Percentiles rank a stretch among this genome's conserved stretches.
phyloP scores from a whole-genome alignment of 2,329 filamentous ascomycete genomes.

The Xylariaceae sp. region DNA sequence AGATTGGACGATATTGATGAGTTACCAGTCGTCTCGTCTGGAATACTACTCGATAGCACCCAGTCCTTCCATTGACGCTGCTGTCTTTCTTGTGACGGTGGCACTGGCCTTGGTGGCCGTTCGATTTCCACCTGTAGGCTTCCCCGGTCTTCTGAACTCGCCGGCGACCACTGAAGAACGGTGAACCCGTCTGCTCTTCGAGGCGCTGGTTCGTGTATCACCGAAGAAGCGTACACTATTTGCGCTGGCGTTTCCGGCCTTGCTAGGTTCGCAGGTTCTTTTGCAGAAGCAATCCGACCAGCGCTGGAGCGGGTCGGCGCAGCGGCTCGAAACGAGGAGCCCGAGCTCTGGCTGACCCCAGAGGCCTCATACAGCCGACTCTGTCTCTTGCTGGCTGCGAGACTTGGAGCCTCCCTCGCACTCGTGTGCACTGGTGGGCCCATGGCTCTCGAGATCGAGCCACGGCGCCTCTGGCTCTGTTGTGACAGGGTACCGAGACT shows the following conservation, averaged over 20 bases:
- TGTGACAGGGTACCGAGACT: conserved; percentile 12
- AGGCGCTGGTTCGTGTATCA: conserved; percentile 19
- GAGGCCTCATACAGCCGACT: too few relatives aligned
- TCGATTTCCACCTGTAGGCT: conserved; percentile 22
- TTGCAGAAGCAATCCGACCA: too few relatives aligned
- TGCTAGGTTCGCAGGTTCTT: too few relatives aligned
- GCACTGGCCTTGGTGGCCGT: conserved; percentile 9
- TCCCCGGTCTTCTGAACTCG: conserved; percentile 11
- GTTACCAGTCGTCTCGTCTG: not conserved
- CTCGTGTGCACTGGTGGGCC: too few relatives aligned
- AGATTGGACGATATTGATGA: not conserved
- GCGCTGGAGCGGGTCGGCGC: too few relatives aligned
- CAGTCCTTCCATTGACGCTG: conserved; percentile 16
- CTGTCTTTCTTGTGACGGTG: conserved; percentile 14
- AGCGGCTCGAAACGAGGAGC: too few relatives aligned
- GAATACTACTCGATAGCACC: conserved; percentile 5
- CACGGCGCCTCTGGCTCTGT: conserved; percentile 11
- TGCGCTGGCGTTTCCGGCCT: conserved; percentile 14
- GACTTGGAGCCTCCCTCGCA: too few relatives aligned
- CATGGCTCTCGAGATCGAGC: conserved; percentile 5
- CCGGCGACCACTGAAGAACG: conserved; percentile 20
- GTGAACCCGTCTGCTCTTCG: conserved; percentile 11
- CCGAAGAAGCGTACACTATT: conserved; percentile 16
- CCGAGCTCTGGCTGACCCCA: too few relatives aligned
- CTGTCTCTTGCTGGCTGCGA: too few relatives aligned